phyloP scores from a whole-genome alignment of 495 filamentous ascomycete species.

The Aspergillus asperescens region DNA sequence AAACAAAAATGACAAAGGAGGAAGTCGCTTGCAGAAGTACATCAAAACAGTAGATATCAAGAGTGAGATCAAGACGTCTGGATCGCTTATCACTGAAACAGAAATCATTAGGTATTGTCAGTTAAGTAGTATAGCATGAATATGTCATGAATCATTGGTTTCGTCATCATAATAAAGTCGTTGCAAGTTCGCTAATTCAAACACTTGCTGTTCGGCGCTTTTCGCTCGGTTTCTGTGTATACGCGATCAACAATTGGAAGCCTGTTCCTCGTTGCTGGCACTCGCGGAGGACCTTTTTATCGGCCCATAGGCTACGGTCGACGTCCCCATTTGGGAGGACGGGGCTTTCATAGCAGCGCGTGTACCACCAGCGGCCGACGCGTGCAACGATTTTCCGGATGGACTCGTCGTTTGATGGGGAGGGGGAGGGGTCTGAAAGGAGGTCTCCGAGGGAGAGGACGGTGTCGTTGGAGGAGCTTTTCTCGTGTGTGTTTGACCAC shows the following conservation, averaged over 20 bases:
- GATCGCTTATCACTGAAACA: background rate
- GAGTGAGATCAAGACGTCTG: background rate
- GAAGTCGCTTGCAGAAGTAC: background rate
- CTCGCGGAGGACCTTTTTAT: slow-evolving; percentile 70
- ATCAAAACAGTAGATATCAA: background rate
- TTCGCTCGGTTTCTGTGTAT: slow-evolving; percentile 74
- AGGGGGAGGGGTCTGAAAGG: slow-evolving; percentile 53
- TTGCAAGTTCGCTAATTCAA: slow-evolving; percentile 1
- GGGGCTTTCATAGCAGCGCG: slow-evolving; percentile 76
- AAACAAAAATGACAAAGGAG: background rate
- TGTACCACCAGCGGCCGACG: slow-evolving; percentile 97
- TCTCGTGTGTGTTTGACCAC: slow-evolving; percentile 26
- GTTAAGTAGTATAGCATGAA: background rate
- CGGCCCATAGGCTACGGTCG: slow-evolving; percentile 70
- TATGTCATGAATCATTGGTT: slow-evolving; percentile 15
- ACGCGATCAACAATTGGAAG: slow-evolving; percentile 84
- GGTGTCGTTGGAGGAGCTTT: slow-evolving; percentile 39
- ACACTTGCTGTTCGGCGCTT: slow-evolving; percentile 56
- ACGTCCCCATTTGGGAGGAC: slow-evolving; percentile 49
- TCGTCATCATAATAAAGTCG: slow-evolving; percentile 11
- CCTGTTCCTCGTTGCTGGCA: slow-evolving; percentile 81
- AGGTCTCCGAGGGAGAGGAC: slow-evolving; percentile 64
- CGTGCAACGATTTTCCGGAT: slow-evolving; percentile 88
- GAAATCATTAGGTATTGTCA: slow-evolving; percentile 3
- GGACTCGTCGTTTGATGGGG: slow-evolving; percentile 61